Percentiles rank a stretch among this genome's conserved stretches.
Conservation (phyloP, 2,329 filamentous ascomycete species). For the Cordyceps militaris region DNA sequence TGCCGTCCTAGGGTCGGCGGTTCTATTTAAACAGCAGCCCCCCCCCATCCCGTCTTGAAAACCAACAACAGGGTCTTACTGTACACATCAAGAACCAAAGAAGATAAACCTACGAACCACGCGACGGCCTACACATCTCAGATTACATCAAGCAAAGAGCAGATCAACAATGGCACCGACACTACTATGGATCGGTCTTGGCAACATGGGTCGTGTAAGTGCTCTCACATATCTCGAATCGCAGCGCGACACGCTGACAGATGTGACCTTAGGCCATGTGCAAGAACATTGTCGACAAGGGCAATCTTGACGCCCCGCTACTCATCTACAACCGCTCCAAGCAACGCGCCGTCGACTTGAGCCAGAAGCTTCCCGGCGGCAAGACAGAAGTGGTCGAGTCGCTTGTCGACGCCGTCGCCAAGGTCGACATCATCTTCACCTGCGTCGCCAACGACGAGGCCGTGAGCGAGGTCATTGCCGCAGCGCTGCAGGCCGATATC, state of each 20-base stretch:
- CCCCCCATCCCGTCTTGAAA: background rate
- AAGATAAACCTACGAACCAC: background rate
- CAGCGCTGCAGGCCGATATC: conserved; percentile 47
- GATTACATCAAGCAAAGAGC: background rate
- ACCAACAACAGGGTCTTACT: background rate
- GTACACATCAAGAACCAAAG: background rate
- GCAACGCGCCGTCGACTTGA: conserved; percentile 57
- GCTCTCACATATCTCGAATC: conserved; percentile 8
- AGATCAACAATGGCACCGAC: conserved; percentile 43
- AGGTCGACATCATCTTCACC: conserved; percentile 72
- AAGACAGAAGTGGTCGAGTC: conserved; percentile 58
- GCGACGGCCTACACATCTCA: background rate
- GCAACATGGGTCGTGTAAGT: conserved; percentile 79
- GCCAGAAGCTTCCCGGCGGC: conserved; percentile 49
- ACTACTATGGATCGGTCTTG: conserved; percentile 74
- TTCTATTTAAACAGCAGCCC: background rate
- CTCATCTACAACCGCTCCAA: conserved; percentile 75
- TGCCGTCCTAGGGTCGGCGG: background rate
- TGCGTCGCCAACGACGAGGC: conserved; percentile 75
- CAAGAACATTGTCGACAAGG: conserved; percentile 77
- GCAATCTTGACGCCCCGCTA: conserved; percentile 60
- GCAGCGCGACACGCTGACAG: background rate
- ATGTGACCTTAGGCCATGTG: conserved; percentile 61
- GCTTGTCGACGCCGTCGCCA: conserved; percentile 57
- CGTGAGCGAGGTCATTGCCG: conserved; percentile 54